These are phyloP conservation scores for Naganishia vaughanmartiniae DNA, from an alignment of 768 basidiomycete genomes.

Conservation along the genomic window DNA sequence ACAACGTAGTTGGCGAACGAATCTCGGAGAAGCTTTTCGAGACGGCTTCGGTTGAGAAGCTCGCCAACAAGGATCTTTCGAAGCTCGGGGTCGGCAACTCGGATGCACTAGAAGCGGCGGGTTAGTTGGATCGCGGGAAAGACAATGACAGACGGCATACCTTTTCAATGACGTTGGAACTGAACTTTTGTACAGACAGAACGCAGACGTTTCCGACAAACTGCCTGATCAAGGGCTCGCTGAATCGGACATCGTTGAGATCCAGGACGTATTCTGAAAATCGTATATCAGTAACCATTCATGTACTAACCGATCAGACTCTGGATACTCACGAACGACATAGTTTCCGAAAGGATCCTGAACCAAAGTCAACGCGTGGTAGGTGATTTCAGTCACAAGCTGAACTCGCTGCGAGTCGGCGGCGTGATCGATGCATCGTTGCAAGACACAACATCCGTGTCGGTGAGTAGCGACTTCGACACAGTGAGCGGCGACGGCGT, in stretches of 20 bases:
- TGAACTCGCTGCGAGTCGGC: conserved; percentile 92
- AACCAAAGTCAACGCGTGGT: conserved; percentile 92
- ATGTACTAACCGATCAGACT: conserved; percentile 66
- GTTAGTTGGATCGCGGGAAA: conserved; percentile 1
- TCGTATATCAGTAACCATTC: conserved; percentile 60
- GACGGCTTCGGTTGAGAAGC: conserved; percentile 83
- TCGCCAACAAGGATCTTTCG: conserved; percentile 94
- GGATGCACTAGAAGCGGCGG: conserved; percentile 61
- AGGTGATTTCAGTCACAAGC: conserved; percentile 97
- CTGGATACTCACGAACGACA: conserved; percentile 45
- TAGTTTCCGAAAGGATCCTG: conserved; percentile 74
- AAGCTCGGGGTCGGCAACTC: conserved; percentile 92
- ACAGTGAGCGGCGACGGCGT: conserved; percentile 96
- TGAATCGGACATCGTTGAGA: conserved; percentile 96
- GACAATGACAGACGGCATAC: conserved; percentile 1
- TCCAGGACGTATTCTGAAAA: conserved; percentile 96
- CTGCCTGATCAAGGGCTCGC: conserved; percentile 93
- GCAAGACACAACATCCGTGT: conserved; percentile 97
- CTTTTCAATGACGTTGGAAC: conserved; percentile 98
- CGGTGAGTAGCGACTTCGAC: conserved; percentile 80
- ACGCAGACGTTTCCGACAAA: conserved; percentile 97
- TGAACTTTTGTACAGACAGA: conserved; percentile 97
- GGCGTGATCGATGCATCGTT: conserved; percentile 96
- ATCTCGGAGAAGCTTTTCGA: conserved; percentile 93
- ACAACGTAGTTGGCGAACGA: conserved; percentile 97